A percentile compares a stretch with the other conserved stretches of the same genome.
These are phyloP conservation scores for Candida nemodendra DNA, from an alignment of 805 yeast species.

Conservation along the genomic window DNA sequence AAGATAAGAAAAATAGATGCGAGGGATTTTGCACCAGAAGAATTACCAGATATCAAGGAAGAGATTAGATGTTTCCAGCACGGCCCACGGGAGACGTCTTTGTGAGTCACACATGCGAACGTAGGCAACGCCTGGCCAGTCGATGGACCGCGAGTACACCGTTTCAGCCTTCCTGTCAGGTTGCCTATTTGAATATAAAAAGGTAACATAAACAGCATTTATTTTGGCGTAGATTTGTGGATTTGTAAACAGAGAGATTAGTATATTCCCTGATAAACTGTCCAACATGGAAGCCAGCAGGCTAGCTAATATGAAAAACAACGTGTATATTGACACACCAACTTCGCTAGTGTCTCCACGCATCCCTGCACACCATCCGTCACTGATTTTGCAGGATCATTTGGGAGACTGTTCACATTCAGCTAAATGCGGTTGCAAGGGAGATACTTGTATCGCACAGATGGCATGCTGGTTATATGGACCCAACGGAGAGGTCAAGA, in stretches of 20 bases:
- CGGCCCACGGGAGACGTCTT: no score
- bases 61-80: no score
- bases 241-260: no score
- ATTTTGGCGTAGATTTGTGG: no score
- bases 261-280: background rate
- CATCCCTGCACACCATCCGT: conserved; percentile 35
- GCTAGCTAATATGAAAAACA: conserved; percentile 29
- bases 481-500: conserved; percentile 34
- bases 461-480: conserved; percentile 36
- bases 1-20: no score
- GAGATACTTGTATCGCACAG: conserved; percentile 33
- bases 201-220: background rate
- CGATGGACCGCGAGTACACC: no score
- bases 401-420: conserved; percentile 25
- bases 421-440: conserved; percentile 35
- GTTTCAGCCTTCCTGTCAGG: no score
- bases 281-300: conserved; percentile 32
- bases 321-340: conserved; percentile 34
- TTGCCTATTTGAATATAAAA: no score
- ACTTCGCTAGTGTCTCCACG: conserved; percentile 19
- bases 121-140: no score
- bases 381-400: conserved; percentile 34
- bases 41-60: no score
- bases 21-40: no score
- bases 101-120: no score